Evolutionary conservation across 2,329 filamentous ascomycete species (phyloP), one percentile per base, ranked within the genome.

Genomic region (Thyridium curvatum): DNA sequence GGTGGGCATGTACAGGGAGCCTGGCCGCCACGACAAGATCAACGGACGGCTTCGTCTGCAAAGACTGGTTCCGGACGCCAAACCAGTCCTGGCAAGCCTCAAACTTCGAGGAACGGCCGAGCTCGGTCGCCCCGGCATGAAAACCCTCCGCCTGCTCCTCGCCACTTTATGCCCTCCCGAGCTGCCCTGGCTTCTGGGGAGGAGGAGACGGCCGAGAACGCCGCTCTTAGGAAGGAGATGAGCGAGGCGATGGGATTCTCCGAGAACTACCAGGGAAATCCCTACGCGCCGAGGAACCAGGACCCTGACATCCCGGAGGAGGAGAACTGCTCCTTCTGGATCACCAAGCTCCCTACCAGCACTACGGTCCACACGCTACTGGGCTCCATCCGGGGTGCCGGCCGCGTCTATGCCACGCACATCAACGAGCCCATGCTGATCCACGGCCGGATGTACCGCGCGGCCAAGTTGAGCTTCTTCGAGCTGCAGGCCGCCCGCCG

Each of bases 381-480:
- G 2, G 41, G 48, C 2, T 45, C 57, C 3, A 64, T 78, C 32
- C 60, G 63, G 10, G 49, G 59, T 42, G 56, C 68, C 21, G 74
- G 74, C 3, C 71, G 74, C 40, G 54, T 78, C 10, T 77, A 61
- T 49, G 69, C 70, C 34, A 60, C 61, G 2, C 68, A 69, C 41
- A 69, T 79, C 57, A 78, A 75, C 57, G 51, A 54, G 2, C 69
- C 72, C 0, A 61, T 67, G 41, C 54, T 52, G 13, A 35, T 50
- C 3, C 45, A 46, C 3, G 59, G 65, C 37, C 54, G 59, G 34
- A 53, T 29, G 14, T 47, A 58, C 1, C 62, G 62, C n/a, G 69
- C 70, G 0, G 68, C 68, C 14, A 73, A 73, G 50, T 45, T 74
- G 12, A 63, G 72, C 21, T 74, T 74, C 47, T 74, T 72, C 46